Percentiles rank a stretch among this genome's conserved stretches.
Conservation (phyloP, 306 rosid species). For the Lupinus albus region DNA sequence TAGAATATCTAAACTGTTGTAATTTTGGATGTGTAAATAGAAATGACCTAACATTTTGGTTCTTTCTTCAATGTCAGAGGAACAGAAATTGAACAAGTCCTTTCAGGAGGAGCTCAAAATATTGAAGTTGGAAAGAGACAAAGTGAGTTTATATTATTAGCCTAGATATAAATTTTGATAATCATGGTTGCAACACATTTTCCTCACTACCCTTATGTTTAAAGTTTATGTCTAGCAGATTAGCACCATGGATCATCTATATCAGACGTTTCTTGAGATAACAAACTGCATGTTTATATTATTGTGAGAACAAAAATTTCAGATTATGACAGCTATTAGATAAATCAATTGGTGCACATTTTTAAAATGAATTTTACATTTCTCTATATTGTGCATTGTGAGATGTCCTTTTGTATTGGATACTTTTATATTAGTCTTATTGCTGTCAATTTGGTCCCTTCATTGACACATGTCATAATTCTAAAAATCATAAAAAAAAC, state of each 20-base stretch:
- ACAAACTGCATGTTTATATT: neutral
- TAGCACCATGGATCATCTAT: constrained; percentile 11
- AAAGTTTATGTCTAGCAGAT: neutral
- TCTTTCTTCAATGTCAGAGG: constrained; percentile 53
- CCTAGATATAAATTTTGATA: constrained; percentile 26
- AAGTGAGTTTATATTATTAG: constrained; percentile 55
- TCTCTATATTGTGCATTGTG: constrained; percentile 5
- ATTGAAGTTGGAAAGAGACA: constrained; percentile 56
- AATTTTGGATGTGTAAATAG: neutral
- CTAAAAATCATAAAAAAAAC: constrained; percentile 2
- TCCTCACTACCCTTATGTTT: neutral
- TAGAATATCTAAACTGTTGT: constrained; percentile 24
- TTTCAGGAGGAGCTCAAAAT: constrained; percentile 64
- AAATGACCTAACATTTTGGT: constrained; percentile 21
- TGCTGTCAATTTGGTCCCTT: neutral
- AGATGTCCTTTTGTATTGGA: constrained; percentile 17
- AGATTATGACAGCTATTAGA: constrained; percentile 5
- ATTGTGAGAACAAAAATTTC: neutral
- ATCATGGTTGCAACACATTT: neutral
- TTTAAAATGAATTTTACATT: constrained; percentile 20
- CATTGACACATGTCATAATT: constrained; percentile 6
- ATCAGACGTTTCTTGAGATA: constrained; percentile 22
- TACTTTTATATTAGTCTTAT: neutral
- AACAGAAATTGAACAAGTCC: constrained; percentile 58
- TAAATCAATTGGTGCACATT: constrained; percentile 5